phyloP scores from a whole-genome alignment of 148 eudicot species.

The Arctostaphylos glauca region DNA sequence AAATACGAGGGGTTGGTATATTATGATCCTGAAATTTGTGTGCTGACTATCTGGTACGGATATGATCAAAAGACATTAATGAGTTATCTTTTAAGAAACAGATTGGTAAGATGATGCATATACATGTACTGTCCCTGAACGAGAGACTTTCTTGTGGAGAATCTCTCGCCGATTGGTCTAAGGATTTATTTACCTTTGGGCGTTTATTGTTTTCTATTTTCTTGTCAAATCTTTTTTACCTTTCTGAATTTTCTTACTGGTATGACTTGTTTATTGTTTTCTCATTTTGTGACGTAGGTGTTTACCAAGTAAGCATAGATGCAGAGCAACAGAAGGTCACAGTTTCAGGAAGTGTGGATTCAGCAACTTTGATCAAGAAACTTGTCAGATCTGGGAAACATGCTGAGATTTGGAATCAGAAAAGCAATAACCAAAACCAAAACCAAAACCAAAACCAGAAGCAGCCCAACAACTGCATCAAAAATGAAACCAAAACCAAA shows the following conservation, averaged over 20 bases:
- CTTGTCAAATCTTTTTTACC: neutral
- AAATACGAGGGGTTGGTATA: too few species aligned
- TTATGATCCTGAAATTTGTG: neutral
- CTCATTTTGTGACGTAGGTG: conserved; percentile 37
- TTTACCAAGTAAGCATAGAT: conserved; percentile 59
- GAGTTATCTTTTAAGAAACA: neutral
- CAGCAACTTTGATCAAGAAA: conserved; percentile 60
- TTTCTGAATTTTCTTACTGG: neutral
- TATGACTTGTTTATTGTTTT: neutral
- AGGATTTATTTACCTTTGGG: neutral
- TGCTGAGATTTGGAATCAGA: conserved; percentile 70
- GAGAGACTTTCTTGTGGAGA: neutral
- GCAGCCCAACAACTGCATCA: conserved; percentile 25
- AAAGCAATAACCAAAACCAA: conserved; percentile 33
- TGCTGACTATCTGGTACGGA: neutral
- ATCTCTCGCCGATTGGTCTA: neutral
- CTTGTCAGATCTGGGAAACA: conserved; percentile 53
- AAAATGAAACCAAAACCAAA: conserved; percentile 22
- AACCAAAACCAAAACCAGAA: conserved; percentile 51
- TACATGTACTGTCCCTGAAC: neutral
- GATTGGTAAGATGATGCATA: neutral
- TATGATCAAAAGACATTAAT: neutral
- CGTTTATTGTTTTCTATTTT: neutral
- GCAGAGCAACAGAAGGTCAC: conserved; percentile 65
- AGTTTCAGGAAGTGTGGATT: conserved; percentile 62